Base-by-base conservation (phyloP, 257 asterid species). In the Eucommia ulmoides region DNA sequence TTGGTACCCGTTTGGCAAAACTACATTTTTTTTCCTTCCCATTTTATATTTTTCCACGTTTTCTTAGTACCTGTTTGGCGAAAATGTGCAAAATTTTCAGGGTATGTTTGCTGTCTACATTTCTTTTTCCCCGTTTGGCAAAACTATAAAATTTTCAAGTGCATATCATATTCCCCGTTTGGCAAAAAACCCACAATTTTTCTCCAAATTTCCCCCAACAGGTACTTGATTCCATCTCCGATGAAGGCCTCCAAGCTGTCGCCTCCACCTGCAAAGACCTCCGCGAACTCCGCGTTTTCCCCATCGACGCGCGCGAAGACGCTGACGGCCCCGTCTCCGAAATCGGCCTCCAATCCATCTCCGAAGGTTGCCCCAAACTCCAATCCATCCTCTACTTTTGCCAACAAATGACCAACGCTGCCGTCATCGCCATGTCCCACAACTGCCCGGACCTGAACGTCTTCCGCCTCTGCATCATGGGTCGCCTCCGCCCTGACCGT, bases 221-320 rank as follows among this genome's bases (percentile, higher is more conserved):
- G 83, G 83, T 62, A 12, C 65, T 75, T 56, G 83, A 75, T 65
- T 65, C 76, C 22, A 62, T 75, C 7, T 33, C 65, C 26, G 83
- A 75, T 60, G 83, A 75, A 68, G 83, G 83, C 23, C 83, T 75
- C 52, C 62, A 68, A 67, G 83, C 83, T 23, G 72, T 68, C 20
- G 76, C 76, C n/a, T 66, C 66, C 10, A 61, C 72, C 4, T 72
- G 82, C 54, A 75, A 75, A 53, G 79, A 72, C 66, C 74, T 75
- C 20, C 54, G 62, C 20, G 83, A 75, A 62, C 72, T 75, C 60
- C 83, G 83, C 22, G 79, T 72, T 41, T 75, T 75, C 64, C 83
- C 83, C 3, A 1, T 57, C 3, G 63, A 71, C 1, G 67, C 79
- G 53, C 60, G 50, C 22, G 82, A 75, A 56, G 76, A 75, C 49